Evolutionary conservation across 2,329 filamentous ascomycete species (phyloP).

Genomic region (Pseudopyricularia javanii): DNA sequence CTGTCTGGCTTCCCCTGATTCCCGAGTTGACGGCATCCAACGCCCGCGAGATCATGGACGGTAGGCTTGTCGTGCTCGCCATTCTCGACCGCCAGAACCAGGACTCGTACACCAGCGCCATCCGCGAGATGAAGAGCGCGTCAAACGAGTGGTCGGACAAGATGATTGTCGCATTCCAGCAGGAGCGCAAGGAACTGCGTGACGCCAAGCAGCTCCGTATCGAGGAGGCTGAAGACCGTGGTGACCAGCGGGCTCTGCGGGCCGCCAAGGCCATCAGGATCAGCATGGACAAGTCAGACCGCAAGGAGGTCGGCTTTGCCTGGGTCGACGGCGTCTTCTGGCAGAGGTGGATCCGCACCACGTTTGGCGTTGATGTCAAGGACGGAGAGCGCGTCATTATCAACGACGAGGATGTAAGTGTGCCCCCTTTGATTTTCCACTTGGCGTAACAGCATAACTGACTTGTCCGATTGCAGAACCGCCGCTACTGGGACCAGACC

Average conservation of each 20-base stretch:
- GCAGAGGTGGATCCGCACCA: constrained; percentile 94
- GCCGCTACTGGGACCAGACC: constrained; percentile 88
- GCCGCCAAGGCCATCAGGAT: constrained; percentile 85
- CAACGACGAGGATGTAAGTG: constrained; percentile 88
- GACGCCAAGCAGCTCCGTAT: constrained; percentile 92
- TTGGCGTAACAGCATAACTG: neutral
- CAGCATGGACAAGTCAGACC: constrained; percentile 76
- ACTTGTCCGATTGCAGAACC: constrained; percentile 49
- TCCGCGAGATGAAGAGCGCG: constrained; percentile 87
- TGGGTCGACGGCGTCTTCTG: constrained; percentile 97
- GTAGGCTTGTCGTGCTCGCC: constrained; percentile 86
- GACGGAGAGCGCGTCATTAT: constrained; percentile 89
- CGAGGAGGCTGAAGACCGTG: constrained; percentile 88
- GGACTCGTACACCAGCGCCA: constrained; percentile 65
- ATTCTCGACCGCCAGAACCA: constrained; percentile 70
- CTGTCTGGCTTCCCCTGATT: constrained; percentile 90
- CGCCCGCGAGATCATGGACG: constrained; percentile 87
- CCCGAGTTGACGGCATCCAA: constrained; percentile 88
- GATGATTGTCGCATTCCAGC: constrained; percentile 80
- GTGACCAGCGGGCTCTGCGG: constrained; percentile 75
- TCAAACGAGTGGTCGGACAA: constrained; percentile 98
- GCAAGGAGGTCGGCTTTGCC: constrained; percentile 84
- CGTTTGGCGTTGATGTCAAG: constrained; percentile 80
- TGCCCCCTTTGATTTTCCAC: neutral
- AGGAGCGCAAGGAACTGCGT: constrained; percentile 83